Base-by-base conservation (phyloP, 257 asterid species). In the Ilex aquifolium region DNA sequence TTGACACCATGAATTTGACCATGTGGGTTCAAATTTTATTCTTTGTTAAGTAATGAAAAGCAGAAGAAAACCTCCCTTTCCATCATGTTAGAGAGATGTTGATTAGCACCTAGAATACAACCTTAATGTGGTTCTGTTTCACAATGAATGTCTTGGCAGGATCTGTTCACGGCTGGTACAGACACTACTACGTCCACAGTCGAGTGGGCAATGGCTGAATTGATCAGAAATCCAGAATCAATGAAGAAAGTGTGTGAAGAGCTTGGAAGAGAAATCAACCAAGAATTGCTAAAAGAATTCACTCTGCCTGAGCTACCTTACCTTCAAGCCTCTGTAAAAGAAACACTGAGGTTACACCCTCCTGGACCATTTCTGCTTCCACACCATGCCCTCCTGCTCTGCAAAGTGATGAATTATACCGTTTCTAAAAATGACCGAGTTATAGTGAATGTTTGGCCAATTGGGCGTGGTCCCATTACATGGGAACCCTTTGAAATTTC, bases 261-360 rank as follows among this genome's bases (percentile, higher is more conserved):
- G 36, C 67, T 76, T 14, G 69, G 27, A 31, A 72, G 31, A 6
- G 67, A 66, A 70, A 30, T 66, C 32, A 31, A 49, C 14, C 64
- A 54, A 64, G 72, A 46, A 32, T 31, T 58, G 13, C 21, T 61
- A 5, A 59, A 44, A 10, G 69, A 71, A 60, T 68, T 60, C 27
- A 42, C n/a, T 9, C 2, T 73, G 30, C 31, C 62, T 32, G 48
- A 72, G 2, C 39, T 77, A 6, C 62, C 73, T 13, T 82, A 77
- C 57, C 73, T 77, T 17, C 69, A 75, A 44, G 83, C 85, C 2
- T 72, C 82, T 53, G 46, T 75, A 13, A 75, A 73, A 65, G 86
- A 83, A 67, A 72, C 85, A 13, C 70, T 75, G n/a, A 56, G 86
- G 68, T 52, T 80, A 67, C 89, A 83, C 68, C 83, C 85, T 44